Evolutionary conservation across 1,284 basidiomycete genomes (phyloP).

Genomic region (Cerioporus squamosus): DNA sequence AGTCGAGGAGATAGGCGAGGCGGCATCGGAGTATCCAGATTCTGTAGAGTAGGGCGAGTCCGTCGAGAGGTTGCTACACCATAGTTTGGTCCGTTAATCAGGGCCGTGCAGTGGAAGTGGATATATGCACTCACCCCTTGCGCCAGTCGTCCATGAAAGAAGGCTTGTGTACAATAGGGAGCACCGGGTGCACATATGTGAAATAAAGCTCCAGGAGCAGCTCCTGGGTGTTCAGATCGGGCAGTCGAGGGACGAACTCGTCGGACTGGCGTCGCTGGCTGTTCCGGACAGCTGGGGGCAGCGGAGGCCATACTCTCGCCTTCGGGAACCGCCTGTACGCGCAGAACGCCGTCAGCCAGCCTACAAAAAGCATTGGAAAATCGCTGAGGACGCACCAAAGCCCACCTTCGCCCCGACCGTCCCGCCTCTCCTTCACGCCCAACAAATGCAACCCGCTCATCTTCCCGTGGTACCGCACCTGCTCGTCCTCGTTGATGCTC

Average conservation of each 20-base stretch:
- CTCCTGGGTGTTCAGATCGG: conserved; percentile 61
- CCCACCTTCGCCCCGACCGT: conserved; percentile 74
- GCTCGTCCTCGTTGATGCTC: conserved; percentile 81
- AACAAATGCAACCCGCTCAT: conserved; percentile 82
- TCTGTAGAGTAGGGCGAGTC: conserved; percentile 31
- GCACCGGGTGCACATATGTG: conserved; percentile 73
- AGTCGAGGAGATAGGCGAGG: conserved; percentile 35
- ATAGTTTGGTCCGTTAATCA: not conserved
- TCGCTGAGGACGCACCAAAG: conserved; percentile 61
- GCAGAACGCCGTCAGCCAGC: not conserved
- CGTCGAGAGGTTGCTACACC: conserved; percentile 20
- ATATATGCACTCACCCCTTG: conserved; percentile 32
- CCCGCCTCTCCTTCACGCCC: conserved; percentile 59
- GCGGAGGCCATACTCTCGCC: conserved; percentile 81
- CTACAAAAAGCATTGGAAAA: not conserved
- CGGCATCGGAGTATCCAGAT: conserved; percentile 38
- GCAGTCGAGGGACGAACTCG: conserved; percentile 49
- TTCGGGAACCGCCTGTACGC: conserved; percentile 76
- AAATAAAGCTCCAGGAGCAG: conserved; percentile 79
- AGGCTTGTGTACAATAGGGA: conserved; percentile 75
- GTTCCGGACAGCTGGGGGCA: conserved; percentile 42
- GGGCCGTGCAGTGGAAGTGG: not conserved
- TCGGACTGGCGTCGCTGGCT: conserved; percentile 39
- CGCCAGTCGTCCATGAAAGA: conserved; percentile 68
- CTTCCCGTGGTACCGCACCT: conserved; percentile 81